Evolutionary conservation across 768 basidiomycete species (phyloP).

Genomic region (Punctularia strigosozonata): DNA sequence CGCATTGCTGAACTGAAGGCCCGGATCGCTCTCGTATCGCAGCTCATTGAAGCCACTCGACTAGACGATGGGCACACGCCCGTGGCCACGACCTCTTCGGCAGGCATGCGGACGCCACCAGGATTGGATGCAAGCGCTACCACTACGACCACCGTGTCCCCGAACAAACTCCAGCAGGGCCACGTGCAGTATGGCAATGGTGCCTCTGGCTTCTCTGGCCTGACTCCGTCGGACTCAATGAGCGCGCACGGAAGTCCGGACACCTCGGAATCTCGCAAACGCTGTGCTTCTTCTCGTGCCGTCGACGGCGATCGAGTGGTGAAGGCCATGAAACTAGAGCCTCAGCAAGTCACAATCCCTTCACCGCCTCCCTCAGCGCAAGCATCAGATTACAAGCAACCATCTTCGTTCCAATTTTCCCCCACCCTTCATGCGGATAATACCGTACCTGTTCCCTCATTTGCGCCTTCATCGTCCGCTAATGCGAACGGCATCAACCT

Average conservation of each 20-base stretch:
- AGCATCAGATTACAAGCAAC: slow-evolving; percentile 12
- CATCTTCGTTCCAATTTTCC: slow-evolving; percentile 9
- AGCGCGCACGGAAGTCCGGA: slow-evolving; percentile 19
- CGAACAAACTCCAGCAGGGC: slow-evolving; percentile 2
- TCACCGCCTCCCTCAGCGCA: no score
- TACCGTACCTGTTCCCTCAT: no score
- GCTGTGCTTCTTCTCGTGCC: slow-evolving; percentile 35
- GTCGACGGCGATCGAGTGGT: slow-evolving; percentile 33
- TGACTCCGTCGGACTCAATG: slow-evolving; percentile 9
- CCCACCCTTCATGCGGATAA: no score
- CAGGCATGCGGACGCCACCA: slow-evolving; percentile 14
- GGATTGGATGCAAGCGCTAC: neutral
- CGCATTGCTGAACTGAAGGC: slow-evolving; percentile 46
- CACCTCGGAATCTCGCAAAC: slow-evolving; percentile 34
- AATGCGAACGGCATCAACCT: no score
- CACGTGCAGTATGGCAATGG: no score
- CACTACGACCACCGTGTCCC: neutral
- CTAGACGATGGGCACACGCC: slow-evolving; percentile 19
- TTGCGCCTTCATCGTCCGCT: slow-evolving; percentile 8
- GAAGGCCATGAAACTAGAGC: slow-evolving; percentile 38
- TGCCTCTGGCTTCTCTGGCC: no score
- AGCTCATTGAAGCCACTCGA: slow-evolving; percentile 37
- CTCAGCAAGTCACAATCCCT: slow-evolving; percentile 38
- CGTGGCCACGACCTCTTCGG: slow-evolving; percentile 20
- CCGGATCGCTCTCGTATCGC: slow-evolving; percentile 39